These are phyloP conservation scores for Parathielavia appendiculata DNA, from an alignment of 495 filamentous ascomycete genomes.

Conservation along the genomic window DNA sequence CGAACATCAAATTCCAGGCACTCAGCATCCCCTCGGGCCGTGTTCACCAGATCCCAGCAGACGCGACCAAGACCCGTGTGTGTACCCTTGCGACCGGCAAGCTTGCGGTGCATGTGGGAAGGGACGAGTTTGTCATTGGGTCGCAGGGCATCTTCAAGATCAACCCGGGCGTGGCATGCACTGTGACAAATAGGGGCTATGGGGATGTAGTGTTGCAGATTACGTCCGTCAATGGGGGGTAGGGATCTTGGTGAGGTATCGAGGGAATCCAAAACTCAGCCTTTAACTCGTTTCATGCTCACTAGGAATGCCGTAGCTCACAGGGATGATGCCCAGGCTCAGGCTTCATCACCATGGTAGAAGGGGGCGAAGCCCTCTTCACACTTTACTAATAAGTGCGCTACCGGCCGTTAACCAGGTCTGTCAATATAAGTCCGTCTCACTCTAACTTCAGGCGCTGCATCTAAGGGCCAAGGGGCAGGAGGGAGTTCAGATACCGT, in stretches of 20 bases:
- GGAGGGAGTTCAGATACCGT: too few relatives aligned
- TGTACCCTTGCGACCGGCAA: slow-evolving; percentile 30
- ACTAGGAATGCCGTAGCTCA: too few relatives aligned
- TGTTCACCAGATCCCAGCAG: slow-evolving; percentile 17
- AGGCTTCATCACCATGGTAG: too few relatives aligned
- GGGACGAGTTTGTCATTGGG: slow-evolving; percentile 28
- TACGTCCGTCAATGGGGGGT: slow-evolving; percentile 7
- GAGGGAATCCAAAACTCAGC: too few relatives aligned
- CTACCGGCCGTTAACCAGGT: too few relatives aligned
- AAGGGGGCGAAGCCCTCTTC: too few relatives aligned
- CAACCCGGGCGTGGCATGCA: slow-evolving; percentile 19
- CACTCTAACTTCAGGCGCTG: too few relatives aligned
- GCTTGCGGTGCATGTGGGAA: slow-evolving; percentile 25
- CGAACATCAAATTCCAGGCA: slow-evolving; percentile 22
- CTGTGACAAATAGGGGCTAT: slow-evolving; percentile 27
- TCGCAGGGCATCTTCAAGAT: slow-evolving; percentile 28
- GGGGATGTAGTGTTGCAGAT: slow-evolving; percentile 30
- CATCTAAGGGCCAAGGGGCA: too few relatives aligned
- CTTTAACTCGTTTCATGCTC: too few relatives aligned
- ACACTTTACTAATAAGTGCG: too few relatives aligned
- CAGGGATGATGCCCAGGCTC: too few relatives aligned
- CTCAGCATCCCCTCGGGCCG: slow-evolving; percentile 27
- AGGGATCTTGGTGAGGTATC: neutral
- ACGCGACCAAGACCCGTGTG: slow-evolving; percentile 18
- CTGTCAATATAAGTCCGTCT: too few relatives aligned